Base-by-base conservation (phyloP, 768 basidiomycete genomes). In the Sarcodon sp. region DNA sequence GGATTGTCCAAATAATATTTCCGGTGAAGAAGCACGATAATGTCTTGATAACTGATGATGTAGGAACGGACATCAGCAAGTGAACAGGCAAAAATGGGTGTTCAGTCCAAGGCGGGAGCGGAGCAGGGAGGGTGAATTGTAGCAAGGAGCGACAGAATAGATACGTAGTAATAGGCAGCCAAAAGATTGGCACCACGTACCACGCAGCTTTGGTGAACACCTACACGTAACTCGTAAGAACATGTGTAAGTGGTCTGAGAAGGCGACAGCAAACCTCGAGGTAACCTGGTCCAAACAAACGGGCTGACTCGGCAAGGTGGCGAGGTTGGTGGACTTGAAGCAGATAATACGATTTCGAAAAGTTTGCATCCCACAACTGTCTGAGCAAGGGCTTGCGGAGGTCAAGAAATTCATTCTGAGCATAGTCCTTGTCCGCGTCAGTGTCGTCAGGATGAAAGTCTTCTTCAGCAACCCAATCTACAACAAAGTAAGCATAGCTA, bases 241-340 rank as follows among this genome's bases (percentile, higher is more conserved):
- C 38, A 46, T 33, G 32, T 13, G 36, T 34, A 38, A 43, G 45
- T 32, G 35, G 35, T 35, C 46, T 47, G 43, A 8, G 35, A 51
- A 38, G 47, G 21, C 43, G 21, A 1, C 27, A 34, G 58, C 69
- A 35, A 50, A 82, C 86, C 76, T 99, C 94, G 33, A 96, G 79
- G 49, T 80, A 71, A 37, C 74, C 68, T 1, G 84, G 79, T 10
- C 83, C 87, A 61, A 99, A 98, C 50, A 99, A 68, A 54, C 89
- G 80, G 2, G 93, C 92, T 13, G 87, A 82, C 46, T 88, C 73
- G 6, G 77, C 64, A 46, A 93, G 64, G 62, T 93, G 93, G 38
- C 96, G 77, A 1, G 96, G 94, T 62, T 97, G 92, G 64, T 99
- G 96, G 0, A 99, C 88, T 64, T 99, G 96, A 57, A 89, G 77